Evolutionary conservation across 306 rosid species (phyloP), one percentile per base, ranked within the genome.

Genomic region (Gastrolobium bilobum): DNA sequence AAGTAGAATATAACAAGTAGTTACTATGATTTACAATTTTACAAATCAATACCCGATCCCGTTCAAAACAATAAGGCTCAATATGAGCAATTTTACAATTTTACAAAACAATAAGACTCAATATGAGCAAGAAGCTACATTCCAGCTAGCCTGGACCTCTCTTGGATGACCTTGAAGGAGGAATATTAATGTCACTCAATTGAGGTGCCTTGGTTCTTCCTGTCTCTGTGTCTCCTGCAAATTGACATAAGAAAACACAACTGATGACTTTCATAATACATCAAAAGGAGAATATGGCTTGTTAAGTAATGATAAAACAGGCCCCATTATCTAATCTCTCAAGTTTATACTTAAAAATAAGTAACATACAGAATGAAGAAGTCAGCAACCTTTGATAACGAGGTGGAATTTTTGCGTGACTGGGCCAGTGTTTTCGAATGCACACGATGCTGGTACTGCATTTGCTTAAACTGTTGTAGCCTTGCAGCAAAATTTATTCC

Each of bases 21-120:
- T 92, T 90, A 87, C 91, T 86, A 82, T 64, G 89, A 91, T 95
- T 84, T 92, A 93, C 99, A 93, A 93, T 83, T 93, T 87, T 93
- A 93, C 96, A 91, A 84, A 87, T 83, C 74, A 89, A 82, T 82
- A 83, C 86, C 85, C 43, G 72, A 84, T 80, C 89, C 83, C 86
- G 42, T 84, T 78, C 86, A 66, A 68, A 58, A 71, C 46, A 56
- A 81, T 66, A 81, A 73, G 68, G 78, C 66, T 76, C 77, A 29
- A 53, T 76, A 81, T 73, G 78, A 72, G 82, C 79, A 77, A 77
- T 20, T 95, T 84, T 92, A 93, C 99, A 93, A 93, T 83, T 93
- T 87, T 93, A 93, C 96, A 91, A 84, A 75, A 85, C 46, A 56
- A 81, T 66, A 81, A 73, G 68, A 80, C 66, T 76, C 77, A 29